A percentile compares a stretch with the other conserved stretches of the same genome.
phyloP scores from a whole-genome alignment of 768 basidiomycete genomes.

The Russula brevipes region DNA sequence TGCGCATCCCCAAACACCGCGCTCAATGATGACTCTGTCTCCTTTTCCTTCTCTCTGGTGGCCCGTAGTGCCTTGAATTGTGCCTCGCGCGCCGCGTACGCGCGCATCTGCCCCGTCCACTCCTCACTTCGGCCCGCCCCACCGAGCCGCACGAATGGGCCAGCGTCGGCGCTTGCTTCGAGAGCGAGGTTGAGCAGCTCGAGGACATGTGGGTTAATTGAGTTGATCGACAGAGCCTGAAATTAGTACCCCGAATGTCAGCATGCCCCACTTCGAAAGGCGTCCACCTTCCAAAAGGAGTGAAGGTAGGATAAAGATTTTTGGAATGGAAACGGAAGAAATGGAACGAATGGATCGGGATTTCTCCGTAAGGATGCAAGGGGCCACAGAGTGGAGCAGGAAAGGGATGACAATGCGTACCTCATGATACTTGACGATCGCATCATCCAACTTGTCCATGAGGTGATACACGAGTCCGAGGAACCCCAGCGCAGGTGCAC shows the following conservation, averaged over 20 bases:
- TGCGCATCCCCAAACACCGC: constrained; percentile 13
- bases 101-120: constrained; percentile 22
- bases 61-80: constrained; percentile 2
- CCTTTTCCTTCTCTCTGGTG: constrained; percentile 6
- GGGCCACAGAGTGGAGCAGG: not conserved
- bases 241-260: constrained; percentile 5
- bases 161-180: constrained; percentile 35
- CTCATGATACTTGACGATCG: constrained; percentile 91
- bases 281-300: constrained; percentile 7
- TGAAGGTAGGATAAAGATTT: too few relatives aligned
- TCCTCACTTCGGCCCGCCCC: constrained; percentile 11
- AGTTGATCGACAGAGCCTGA: constrained; percentile 71
- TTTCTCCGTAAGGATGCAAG: not conserved
- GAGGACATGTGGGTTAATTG: constrained; percentile 73
- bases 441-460: constrained; percentile 63
- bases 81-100: constrained; percentile 17
- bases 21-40: not conserved
- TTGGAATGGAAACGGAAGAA: too few relatives aligned
- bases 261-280: not conserved
- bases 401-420: constrained; percentile 39
- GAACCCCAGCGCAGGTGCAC: constrained; percentile 75
- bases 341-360: not conserved
- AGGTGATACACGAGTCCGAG: constrained; percentile 87
- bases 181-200: constrained; percentile 80
- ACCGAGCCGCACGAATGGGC: constrained; percentile 10